Evolutionary conservation across 495 filamentous ascomycete species (phyloP).

Genomic region (Aspergillus wentii): DNA sequence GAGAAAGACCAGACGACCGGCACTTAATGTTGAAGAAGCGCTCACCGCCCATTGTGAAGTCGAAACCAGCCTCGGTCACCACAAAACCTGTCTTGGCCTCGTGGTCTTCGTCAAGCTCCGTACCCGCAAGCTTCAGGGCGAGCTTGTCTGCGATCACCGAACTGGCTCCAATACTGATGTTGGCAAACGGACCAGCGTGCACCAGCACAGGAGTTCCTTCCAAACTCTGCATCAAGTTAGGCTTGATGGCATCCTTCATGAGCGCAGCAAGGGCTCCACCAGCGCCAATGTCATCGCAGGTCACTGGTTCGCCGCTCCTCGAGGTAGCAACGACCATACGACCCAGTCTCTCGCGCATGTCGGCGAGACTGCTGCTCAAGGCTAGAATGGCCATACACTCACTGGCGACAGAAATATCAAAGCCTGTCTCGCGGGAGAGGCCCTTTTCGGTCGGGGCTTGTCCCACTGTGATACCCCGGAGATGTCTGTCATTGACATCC

Average conservation of each 20-base stretch:
- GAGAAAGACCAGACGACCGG: conserved; percentile 84
- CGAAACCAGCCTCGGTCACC: conserved; percentile 97
- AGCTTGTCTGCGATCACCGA: conserved; percentile 93
- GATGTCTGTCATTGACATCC: conserved; percentile 94
- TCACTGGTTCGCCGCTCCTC: conserved; percentile 79
- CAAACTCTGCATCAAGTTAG: conserved; percentile 96
- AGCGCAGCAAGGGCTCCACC: conserved; percentile 89
- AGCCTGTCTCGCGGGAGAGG: conserved; percentile 75
- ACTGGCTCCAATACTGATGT: conserved; percentile 95
- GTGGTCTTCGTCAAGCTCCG: conserved; percentile 89
- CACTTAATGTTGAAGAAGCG: conserved; percentile 99
- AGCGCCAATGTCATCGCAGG: conserved; percentile 90
- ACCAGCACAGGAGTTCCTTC: conserved; percentile 97
- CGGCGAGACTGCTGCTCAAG: conserved; percentile 76
- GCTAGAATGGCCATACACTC: conserved; percentile 99
- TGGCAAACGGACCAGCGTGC: conserved; percentile 95
- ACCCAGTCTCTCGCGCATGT: conserved; percentile 92
- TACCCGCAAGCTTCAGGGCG: conserved; percentile 91
- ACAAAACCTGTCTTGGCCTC: conserved; percentile 84
- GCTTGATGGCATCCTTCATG: conserved; percentile 98
- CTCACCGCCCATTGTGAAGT: conserved; percentile 99
- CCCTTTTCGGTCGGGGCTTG: conserved; percentile 88
- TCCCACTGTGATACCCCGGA: conserved; percentile 83
- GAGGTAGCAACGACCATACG: conserved; percentile 96
- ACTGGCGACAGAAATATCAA: conserved; percentile 95